Conservation (phyloP, 345 rosid genomes). For the Geranium brycei region DNA sequence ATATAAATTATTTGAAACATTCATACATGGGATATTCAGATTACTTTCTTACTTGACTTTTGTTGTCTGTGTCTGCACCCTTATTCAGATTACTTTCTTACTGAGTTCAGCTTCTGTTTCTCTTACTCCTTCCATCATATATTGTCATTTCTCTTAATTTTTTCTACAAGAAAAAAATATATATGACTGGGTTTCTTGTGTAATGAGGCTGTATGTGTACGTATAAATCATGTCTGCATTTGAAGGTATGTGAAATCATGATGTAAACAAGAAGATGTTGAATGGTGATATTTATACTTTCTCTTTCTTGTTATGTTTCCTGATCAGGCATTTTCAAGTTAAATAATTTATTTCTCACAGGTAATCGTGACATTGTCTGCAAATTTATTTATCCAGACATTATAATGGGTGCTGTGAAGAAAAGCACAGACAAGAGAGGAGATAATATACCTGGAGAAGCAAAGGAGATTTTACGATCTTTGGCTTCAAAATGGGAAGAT, state of each 20-base stretch:
- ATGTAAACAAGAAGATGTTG: background rate
- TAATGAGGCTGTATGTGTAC: background rate
- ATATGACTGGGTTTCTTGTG: background rate
- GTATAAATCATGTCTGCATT: background rate
- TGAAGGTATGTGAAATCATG: background rate
- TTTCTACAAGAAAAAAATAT: background rate
- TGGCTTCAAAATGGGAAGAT: constrained; percentile 72
- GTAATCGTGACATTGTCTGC: background rate
- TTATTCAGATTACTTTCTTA: too few relatives aligned
- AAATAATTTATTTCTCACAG: background rate
- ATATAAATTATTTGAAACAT: background rate
- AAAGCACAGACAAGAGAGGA: constrained; percentile 3
- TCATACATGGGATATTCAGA: background rate
- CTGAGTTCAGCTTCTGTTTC: background rate
- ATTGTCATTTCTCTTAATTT: background rate
- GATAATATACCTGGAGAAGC: constrained; percentile 40
- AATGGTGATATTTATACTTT: background rate
- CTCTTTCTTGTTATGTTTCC: background rate
- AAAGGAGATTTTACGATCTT: constrained; percentile 36
- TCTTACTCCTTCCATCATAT: background rate
- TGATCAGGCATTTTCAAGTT: background rate
- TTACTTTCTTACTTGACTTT: background rate
- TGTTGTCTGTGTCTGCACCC: background rate
- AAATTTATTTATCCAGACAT: background rate
- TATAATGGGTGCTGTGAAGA: constrained; percentile 21